Base-by-base conservation (phyloP, 1,139 yeast genomes). In the Candida pseudoviswanathii region DNA sequence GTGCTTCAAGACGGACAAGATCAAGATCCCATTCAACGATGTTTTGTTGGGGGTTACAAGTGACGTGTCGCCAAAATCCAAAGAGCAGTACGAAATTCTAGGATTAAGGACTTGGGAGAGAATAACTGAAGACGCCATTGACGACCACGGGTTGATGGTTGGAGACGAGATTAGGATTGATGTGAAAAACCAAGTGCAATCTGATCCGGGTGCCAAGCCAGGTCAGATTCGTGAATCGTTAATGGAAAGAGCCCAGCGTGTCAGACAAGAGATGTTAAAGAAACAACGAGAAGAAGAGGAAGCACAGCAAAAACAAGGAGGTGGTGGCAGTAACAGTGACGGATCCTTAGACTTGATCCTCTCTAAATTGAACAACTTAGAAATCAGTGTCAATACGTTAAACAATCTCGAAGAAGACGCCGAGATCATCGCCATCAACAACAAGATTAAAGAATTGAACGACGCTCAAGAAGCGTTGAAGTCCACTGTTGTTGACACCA, bases 1-100 rank as follows among this genome's bases (percentile, higher is more conserved):
- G 49, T 84, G 91, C 61, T 82, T 86, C 66, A 84, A 83, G 61
- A 84, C 91, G 0, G 78, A 80, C 52, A 65, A 78, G 48, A 69
- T 86, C 39, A 59, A 63, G 26, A 60, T 83, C 24, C 78, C 77
- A 22, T 47, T 56, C 31, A 27, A 52, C 1, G 61, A 65, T 4
- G 73, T 72, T 51, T 71, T 66, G 48, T 57, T 86, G 47, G 90
- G 90, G 50, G 66, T 82, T 3, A 70, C 84, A 31, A 86, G 85
- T 2, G 30, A 37, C 21, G 56, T 58, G 24, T 59, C 77, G 4
- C 66, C 62, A 52, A 63, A 66, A 10, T 77, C 71, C 51, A 77
- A 65, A 62, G 92, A 86, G 60, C 71, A 75, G 34, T 84, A 81
- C 62, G 94, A 86, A 63, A 59, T 86, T 3, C 68, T 86, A 54